Evolutionary conservation across 495 filamentous ascomycete genomes (phyloP), one percentile per base, ranked within the genome.

Genomic region (Annulohypoxylon bovei): DNA sequence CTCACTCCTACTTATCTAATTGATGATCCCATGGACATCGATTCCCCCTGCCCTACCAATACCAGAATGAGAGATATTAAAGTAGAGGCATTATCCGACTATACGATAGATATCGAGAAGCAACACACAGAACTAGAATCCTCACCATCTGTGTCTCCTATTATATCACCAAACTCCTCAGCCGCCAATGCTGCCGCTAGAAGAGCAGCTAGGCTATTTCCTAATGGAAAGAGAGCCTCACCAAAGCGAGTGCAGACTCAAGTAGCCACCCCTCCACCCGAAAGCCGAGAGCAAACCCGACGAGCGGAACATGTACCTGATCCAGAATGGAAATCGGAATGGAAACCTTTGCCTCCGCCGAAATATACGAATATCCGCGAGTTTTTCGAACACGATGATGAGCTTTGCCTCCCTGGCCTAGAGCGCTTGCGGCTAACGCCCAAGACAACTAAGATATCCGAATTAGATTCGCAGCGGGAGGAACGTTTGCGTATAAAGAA

Each of bases 371-470:
- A 62, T 30, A 62, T 71, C 25, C 69, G 42, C 1, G 72, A 75
- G 16, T 75, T 75, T 30, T 75, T 77, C 37, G 67, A 69, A 5
- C 68, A 75, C 6, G 72, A 77, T 33, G 32, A 71, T 8, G 58
- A 67, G 14, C 32, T 70, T 44, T 71, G 69, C 18, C 53, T 77
- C 25, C 75, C 75, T 25, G 75, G 75, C 35, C 54, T 68, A 18
- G 72, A 67, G 32, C 42, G 53, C 23, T 52, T 67, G 14, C 33
- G 25, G 7, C 49, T 73, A 0, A 39, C 59, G 8, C 60, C 67
- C 2, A 74, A 67, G 20, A 39, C 35, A 20, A 27, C 32, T 4
- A 77, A 77, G 67, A 62, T 70, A 27, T 40, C 62, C 18, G 56
- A 67, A 33, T 30, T 77, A 9, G 73, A 71, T 50, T 54, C 52